Evolutionary conservation across 148 eudicot genomes (phyloP).

Genomic region (Rhododendron ovatum): DNA sequence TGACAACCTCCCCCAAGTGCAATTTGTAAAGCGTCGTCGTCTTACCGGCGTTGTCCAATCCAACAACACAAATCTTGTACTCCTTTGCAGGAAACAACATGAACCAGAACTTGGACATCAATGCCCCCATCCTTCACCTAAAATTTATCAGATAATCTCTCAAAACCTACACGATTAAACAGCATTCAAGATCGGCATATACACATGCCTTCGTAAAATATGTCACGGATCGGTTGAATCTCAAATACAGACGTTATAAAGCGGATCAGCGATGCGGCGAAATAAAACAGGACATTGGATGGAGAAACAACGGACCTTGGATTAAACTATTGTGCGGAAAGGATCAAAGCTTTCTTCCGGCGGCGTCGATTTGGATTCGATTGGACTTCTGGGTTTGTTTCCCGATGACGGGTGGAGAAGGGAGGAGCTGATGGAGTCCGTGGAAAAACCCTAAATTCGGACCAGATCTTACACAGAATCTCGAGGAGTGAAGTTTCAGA

Average conservation of each 20-base stretch:
- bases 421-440: not conserved
- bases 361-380: not conserved
- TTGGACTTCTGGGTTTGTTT: not conserved
- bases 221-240: not conserved
- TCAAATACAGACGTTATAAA: not conserved
- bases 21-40: conserved; percentile 95
- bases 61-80: conserved; percentile 91
- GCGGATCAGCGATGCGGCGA: no score
- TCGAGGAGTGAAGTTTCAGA: not conserved
- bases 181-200: not conserved
- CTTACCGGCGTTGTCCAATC: conserved; percentile 96
- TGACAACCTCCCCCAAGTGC: conserved; percentile 91
- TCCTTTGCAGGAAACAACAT: conserved; percentile 98
- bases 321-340: not conserved
- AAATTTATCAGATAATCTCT: not conserved
- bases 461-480: not conserved
- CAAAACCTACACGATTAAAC: not conserved
- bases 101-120: conserved; percentile 91
- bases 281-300: not conserved
- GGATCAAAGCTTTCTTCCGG: not conserved
- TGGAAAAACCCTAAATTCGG: not conserved
- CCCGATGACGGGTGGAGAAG: not conserved
- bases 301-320: conserved; percentile 1
- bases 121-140: conserved; percentile 65
- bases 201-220: not conserved